Evolutionary conservation across 2,329 filamentous ascomycete species (phyloP).

Genomic region (Phyllosticta paracitricarpa): DNA sequence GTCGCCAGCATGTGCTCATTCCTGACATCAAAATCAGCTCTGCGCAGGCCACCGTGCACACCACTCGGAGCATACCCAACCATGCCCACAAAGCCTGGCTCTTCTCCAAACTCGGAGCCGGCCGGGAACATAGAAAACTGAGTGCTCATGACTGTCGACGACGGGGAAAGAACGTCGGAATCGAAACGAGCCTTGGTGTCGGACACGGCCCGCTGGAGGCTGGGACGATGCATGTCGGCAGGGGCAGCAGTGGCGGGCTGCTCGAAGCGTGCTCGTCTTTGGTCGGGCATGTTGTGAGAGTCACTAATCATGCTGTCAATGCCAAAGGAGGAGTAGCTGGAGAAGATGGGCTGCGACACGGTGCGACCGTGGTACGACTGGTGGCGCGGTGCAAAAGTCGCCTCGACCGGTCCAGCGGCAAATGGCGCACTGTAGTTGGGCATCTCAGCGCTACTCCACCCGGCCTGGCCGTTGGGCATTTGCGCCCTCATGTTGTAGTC

Average conservation of each 20-base stretch:
- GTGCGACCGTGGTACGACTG: slow-evolving; percentile 4
- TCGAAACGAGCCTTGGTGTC: slow-evolving; percentile 3
- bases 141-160: slow-evolving; percentile 18
- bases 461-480: slow-evolving; percentile 14
- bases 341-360: slow-evolving; percentile 4
- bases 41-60: not conserved
- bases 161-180: slow-evolving; percentile 21
- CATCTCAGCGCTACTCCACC: slow-evolving; percentile 16
- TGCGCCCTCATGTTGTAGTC: slow-evolving; percentile 5
- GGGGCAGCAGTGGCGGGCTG: slow-evolving; percentile 2
- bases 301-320: slow-evolving; percentile 11
- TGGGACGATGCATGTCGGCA: slow-evolving; percentile 5
- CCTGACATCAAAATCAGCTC: not conserved
- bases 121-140: slow-evolving; percentile 8
- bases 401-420: slow-evolving; percentile 5
- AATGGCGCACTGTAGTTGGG: slow-evolving; percentile 19
- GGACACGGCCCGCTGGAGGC: slow-evolving; percentile 1
- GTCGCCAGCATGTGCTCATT: not conserved
- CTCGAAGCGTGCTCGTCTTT: slow-evolving; percentile 6
- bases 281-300: not conserved
- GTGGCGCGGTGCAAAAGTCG: slow-evolving; percentile 3
- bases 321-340: slow-evolving; percentile 3
- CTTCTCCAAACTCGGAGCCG: slow-evolving; percentile 7
- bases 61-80: not conserved
- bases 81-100: slow-evolving; percentile 5